Conservation (phyloP, 2,329 filamentous ascomycete genomes). For the Daldinia sp. region DNA sequence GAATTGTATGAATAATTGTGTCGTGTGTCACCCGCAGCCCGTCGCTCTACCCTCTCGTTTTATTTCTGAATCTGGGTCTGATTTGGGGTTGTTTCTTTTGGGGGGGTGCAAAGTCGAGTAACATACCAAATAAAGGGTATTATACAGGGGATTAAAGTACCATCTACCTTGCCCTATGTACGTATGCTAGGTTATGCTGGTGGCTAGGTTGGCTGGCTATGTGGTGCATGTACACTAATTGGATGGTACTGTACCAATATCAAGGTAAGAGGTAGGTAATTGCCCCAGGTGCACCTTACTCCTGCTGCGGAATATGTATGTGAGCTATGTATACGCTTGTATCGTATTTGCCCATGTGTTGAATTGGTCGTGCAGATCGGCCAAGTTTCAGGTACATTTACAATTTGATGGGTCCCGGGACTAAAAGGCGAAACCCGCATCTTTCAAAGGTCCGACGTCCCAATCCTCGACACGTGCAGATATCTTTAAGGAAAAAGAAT, state of each 20-base stretch:
- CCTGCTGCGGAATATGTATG: too few relatives aligned
- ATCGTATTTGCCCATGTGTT: neutral
- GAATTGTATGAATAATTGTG: slow-evolving; percentile 3
- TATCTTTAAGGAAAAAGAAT: neutral
- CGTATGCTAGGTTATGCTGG: neutral
- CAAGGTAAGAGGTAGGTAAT: neutral
- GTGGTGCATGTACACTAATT: too few relatives aligned
- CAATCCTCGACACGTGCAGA: slow-evolving; percentile 15
- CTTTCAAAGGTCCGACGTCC: slow-evolving; percentile 18
- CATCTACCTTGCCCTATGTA: too few relatives aligned
- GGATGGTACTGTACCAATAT: neutral
- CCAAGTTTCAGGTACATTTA: slow-evolving; percentile 36
- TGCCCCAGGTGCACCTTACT: too few relatives aligned
- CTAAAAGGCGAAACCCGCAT: slow-evolving; percentile 27
- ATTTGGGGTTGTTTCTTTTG: neutral
- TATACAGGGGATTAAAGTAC: too few relatives aligned
- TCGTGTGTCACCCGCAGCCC: slow-evolving; percentile 20
- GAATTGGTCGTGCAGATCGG: slow-evolving; percentile 36
- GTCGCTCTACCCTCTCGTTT: slow-evolving; percentile 12
- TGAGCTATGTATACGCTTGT: too few relatives aligned
- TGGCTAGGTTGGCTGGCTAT: neutral
- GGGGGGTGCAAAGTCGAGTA: neutral
- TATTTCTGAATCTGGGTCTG: slow-evolving; percentile 7
- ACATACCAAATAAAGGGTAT: neutral
- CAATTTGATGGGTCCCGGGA: slow-evolving; percentile 7